Percentiles rank a stretch among this genome's conserved stretches.
Conservation (phyloP, 495 filamentous ascomycete genomes). For the Podospora comata region DNA sequence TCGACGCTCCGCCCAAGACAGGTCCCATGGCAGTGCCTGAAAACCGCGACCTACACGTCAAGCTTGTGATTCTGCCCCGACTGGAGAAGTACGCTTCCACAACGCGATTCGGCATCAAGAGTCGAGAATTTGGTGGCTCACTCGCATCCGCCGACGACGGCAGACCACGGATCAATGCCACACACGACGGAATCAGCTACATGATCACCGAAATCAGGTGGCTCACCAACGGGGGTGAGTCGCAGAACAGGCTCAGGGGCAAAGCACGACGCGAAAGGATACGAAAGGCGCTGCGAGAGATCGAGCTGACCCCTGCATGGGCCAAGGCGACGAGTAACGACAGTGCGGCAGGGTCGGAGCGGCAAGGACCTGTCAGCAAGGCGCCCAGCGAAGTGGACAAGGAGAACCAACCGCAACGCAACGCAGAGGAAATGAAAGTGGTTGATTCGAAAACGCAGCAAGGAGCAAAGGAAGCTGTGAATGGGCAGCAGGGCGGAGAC, state of each 20-base stretch:
- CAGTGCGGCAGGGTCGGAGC: conserved; percentile 9
- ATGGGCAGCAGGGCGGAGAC: neutral
- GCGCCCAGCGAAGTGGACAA: neutral
- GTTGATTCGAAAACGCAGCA: neutral
- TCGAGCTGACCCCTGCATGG: conserved; percentile 35
- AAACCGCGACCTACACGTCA: conserved; percentile 78
- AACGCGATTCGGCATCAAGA: conserved; percentile 73
- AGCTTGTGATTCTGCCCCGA: conserved; percentile 73
- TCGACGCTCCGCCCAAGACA: conserved; percentile 42
- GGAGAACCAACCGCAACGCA: neutral
- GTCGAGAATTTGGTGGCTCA: conserved; percentile 64
- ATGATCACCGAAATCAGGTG: conserved; percentile 74
- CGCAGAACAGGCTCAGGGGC: conserved; percentile 52
- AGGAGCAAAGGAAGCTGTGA: neutral
- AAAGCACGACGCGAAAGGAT: conserved; percentile 49
- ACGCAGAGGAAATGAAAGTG: neutral
- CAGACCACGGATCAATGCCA: conserved; percentile 24
- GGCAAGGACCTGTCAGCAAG: neutral
- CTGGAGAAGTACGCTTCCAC: conserved; percentile 72
- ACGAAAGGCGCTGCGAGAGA: conserved; percentile 43
- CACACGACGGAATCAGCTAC: conserved; percentile 87
- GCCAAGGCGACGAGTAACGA: conserved; percentile 18
- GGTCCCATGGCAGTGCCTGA: conserved; percentile 53
- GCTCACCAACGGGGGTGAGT: conserved; percentile 68
- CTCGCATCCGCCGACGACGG: conserved; percentile 22